Conservation (phyloP, 441 rosid species). For the Euphorbia schlechtendalii region DNA sequence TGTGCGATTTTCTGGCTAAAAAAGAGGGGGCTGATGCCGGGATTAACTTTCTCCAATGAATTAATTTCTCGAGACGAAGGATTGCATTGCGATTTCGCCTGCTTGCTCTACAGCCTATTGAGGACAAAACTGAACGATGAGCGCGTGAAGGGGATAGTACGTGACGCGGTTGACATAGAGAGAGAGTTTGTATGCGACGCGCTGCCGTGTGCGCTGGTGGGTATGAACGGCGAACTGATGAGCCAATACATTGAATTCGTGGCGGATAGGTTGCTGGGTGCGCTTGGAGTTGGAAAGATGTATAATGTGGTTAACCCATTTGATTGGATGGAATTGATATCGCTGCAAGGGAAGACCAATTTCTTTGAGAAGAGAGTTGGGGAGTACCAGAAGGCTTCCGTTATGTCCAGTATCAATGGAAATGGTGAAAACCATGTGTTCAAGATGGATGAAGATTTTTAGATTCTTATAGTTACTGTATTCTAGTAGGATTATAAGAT, state of each 20-base stretch:
- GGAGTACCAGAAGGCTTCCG: conserved; percentile 43
- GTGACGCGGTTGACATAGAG: conserved; percentile 46
- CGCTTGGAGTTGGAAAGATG: conserved; percentile 35
- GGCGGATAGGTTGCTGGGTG: conserved; percentile 38
- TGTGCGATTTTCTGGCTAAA: conserved; percentile 32
- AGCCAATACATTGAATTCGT: conserved; percentile 50
- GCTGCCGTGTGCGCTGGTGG: conserved; percentile 45
- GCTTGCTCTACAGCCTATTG: conserved; percentile 24
- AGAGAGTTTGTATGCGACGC: conserved; percentile 48
- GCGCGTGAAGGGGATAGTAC: conserved; percentile 28
- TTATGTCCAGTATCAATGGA: conserved; percentile 33
- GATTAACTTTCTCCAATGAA: conserved; percentile 33
- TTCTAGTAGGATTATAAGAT: background rate
- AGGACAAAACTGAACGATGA: conserved; percentile 27
- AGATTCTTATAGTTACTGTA: background rate
- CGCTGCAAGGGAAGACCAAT: conserved; percentile 52
- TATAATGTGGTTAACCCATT: conserved; percentile 34
- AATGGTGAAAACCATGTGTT: conserved; percentile 26
- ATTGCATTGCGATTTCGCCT: conserved; percentile 32
- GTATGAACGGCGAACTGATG: conserved; percentile 44
- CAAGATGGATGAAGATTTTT: conserved; percentile 26
- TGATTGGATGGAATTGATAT: conserved; percentile 53
- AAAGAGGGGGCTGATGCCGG: conserved; percentile 32
- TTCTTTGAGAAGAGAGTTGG: conserved; percentile 50
- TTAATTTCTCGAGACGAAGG: conserved; percentile 34